Evolutionary conservation across 371 early-diverging fungal species (phyloP), one percentile per base, ranked within the genome.

Genomic region (Syncephalastrum monosporum): DNA sequence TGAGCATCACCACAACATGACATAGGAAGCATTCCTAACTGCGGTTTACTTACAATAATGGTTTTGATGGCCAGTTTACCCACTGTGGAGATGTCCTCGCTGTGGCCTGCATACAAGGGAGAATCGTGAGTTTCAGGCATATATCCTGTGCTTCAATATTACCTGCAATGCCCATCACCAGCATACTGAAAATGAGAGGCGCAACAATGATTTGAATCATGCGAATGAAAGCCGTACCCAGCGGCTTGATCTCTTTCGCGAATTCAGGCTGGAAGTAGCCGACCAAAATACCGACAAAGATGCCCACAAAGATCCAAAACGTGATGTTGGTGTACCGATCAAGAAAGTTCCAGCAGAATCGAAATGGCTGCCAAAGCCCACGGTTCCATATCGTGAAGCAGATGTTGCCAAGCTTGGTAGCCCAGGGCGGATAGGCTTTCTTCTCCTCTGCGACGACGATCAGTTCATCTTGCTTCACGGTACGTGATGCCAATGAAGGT

Each of bases 171-270:
- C 88, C 92, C 42, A 87, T 83, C 29, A 88, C 84, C 3, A 90
- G 65, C 4, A 84, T 84, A 3, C 85, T 79, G 66, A 90, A 90
- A 48, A 92, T 84, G 27, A 92, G 69, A 38, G 92, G 92, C 3
- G 75, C 79, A 43, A 86, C 87, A 38, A 90, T 67, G 47, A 77
- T 74, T 47, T 85, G 82, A 59, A 91, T 83, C 86, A 90, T 86
- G n/a, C 73, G 77, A 65, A 91, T 67, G 54, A 86, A 88, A 5
- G 80, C 71, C 6, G 67, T 68, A 25, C 84, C 83, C 19, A 88
- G 54, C 3, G 82, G 80, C 24, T 75, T 72, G 47, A 86, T 59
- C 33, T 76, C 55, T 46, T 65, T 53, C 6, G 69, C 72, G 14
- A 74, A 71, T 19, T 54, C 57, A n/a, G 86, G 85, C 0, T 82